Conservation (phyloP, 371 early-diverging fungal genomes). For the Mycotypha africana region DNA sequence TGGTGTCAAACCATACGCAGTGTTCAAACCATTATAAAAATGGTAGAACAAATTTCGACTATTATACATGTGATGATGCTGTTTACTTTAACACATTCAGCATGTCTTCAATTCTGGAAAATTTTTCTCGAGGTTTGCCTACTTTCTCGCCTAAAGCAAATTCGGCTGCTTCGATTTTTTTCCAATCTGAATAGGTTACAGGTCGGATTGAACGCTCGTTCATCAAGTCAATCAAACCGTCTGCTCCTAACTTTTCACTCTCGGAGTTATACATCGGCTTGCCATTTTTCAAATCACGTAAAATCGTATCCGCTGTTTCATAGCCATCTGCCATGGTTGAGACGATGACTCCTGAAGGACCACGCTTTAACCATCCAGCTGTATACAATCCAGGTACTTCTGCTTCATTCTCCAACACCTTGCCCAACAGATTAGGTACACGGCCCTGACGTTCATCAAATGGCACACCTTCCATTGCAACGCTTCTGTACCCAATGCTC, state of each 20-base stretch:
- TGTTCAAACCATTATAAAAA: too few species aligned
- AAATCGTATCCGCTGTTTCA: constrained; percentile 79
- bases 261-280: constrained; percentile 17
- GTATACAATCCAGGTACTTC: constrained; percentile 71
- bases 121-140: constrained; percentile 86
- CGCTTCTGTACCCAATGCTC: constrained; percentile 86
- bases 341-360: constrained; percentile 93
- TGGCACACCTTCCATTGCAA: constrained; percentile 66
- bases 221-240: constrained; percentile 24
- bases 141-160: constrained; percentile 48
- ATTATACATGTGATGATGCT: too few species aligned
- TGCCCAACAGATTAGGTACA: constrained; percentile 77
- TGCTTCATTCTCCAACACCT: constrained; percentile 53
- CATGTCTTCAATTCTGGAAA: constrained; percentile 64
- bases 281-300: constrained; percentile 49
- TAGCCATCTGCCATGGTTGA: constrained; percentile 92
- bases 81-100: constrained; percentile 39
- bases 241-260: constrained; percentile 18
- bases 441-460: constrained; percentile 67
- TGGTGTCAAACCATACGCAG: too few species aligned
- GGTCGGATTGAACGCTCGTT: constrained; percentile 27
- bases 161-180: constrained; percentile 76
- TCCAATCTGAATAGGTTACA: constrained; percentile 77
- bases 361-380: constrained; percentile 93
- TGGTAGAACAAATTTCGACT: too few species aligned